phyloP scores from a whole-genome alignment of 345 rosid genomes.

The Mercurialis annua region DNA sequence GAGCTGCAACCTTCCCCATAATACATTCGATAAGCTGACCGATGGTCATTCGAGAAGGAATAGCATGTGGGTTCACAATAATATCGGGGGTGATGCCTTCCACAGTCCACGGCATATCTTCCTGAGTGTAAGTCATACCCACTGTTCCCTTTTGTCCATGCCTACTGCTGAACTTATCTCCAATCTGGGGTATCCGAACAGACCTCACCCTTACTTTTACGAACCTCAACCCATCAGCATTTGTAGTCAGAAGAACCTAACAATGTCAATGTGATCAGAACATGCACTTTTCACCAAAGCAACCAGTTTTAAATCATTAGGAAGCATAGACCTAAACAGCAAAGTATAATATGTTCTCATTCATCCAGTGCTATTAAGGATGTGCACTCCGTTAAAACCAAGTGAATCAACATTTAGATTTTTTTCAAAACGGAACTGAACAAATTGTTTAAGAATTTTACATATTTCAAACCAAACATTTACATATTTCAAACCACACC shows the following conservation, averaged over 20 bases:
- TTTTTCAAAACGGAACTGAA: too few relatives aligned
- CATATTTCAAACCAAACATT: too few relatives aligned
- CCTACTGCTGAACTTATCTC: slow-evolving; percentile 97
- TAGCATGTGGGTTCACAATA: slow-evolving; percentile 96
- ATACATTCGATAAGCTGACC: slow-evolving; percentile 99
- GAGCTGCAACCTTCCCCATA: slow-evolving; percentile 99
- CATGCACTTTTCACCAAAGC: background rate
- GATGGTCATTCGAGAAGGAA: slow-evolving; percentile 98
- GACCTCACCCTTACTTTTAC: slow-evolving; percentile 98
- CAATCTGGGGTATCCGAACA: slow-evolving; percentile 93
- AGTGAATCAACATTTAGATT: too few relatives aligned
- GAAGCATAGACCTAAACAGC: background rate
- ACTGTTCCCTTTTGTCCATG: slow-evolving; percentile 99
- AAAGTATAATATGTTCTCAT: background rate
- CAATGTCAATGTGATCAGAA: background rate
- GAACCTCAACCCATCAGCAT: slow-evolving; percentile 97
- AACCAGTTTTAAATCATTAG: background rate
- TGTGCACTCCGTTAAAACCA: too few relatives aligned
- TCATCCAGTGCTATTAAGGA: too few relatives aligned
- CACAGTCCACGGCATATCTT: slow-evolving; percentile 98
- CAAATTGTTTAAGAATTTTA: too few relatives aligned
- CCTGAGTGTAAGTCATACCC: slow-evolving; percentile 98
- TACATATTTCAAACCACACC: too few relatives aligned
- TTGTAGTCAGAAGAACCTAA: slow-evolving; percentile 91
- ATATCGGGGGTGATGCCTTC: slow-evolving; percentile 97